Conservation (phyloP, 1,284 basidiomycete species). For the Naganishia sp. region DNA sequence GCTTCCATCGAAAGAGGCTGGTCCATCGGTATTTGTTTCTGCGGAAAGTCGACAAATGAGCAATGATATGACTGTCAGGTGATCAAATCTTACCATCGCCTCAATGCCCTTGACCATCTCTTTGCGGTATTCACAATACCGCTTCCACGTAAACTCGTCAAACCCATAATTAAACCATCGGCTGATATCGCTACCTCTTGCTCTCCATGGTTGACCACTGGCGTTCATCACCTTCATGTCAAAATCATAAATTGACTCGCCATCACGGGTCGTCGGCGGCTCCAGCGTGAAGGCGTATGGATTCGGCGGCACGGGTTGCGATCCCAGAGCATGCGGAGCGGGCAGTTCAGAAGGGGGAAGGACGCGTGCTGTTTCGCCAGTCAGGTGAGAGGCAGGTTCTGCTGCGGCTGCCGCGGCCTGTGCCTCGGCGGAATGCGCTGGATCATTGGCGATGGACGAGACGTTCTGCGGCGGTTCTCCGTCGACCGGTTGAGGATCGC, state of each 20-base stretch:
- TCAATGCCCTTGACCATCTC: slow-evolving; percentile 67
- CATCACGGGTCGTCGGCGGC: slow-evolving; percentile 59
- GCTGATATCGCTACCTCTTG: slow-evolving; percentile 87
- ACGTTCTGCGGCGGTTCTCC: slow-evolving; percentile 15
- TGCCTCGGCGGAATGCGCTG: slow-evolving; percentile 8
- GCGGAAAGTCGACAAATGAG: slow-evolving; percentile 20
- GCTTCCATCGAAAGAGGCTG: slow-evolving; percentile 42
- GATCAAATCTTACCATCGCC: slow-evolving; percentile 45
- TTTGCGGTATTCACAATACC: slow-evolving; percentile 81
- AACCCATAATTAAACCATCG: slow-evolving; percentile 99
- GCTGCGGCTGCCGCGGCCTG: slow-evolving; percentile 11
- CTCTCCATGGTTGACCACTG: slow-evolving; percentile 78
- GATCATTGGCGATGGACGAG: slow-evolving; percentile 10
- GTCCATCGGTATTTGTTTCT: slow-evolving; percentile 45
- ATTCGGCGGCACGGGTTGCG: slow-evolving; percentile 47
- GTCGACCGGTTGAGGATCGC: slow-evolving; percentile 11
- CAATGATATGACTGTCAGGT: background rate
- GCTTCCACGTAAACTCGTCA: slow-evolving; percentile 92
- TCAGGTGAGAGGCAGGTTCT: slow-evolving; percentile 24
- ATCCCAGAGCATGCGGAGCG: slow-evolving; percentile 38
- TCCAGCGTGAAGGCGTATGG: slow-evolving; percentile 45
- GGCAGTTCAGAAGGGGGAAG: slow-evolving; percentile 32
- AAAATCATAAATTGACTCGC: slow-evolving; percentile 82
- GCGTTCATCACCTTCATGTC: slow-evolving; percentile 79
- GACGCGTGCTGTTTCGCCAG: slow-evolving; percentile 29